Evolutionary conservation across 768 basidiomycete species (phyloP).

Genomic region (Heimioporus sp.): DNA sequence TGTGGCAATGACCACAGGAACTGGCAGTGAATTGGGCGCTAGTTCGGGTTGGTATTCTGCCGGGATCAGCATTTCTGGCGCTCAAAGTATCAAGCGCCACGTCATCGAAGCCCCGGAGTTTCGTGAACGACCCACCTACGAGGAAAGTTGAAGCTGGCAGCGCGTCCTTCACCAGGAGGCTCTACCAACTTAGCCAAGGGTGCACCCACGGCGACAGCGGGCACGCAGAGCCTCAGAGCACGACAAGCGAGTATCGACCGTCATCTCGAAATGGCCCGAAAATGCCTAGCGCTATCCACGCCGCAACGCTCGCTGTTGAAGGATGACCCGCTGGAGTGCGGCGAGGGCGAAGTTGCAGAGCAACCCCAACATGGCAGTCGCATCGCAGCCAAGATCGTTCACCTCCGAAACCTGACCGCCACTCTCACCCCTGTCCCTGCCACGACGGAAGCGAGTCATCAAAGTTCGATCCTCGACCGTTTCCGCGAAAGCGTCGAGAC

Average conservation of each 20-base stretch:
- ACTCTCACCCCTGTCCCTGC: conserved; percentile 22
- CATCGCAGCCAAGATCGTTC: conserved; percentile 20
- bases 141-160: not conserved
- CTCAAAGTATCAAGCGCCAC: too few relatives aligned
- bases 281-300: conserved; percentile 12
- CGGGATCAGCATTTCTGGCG: not conserved
- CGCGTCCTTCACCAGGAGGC: too few relatives aligned
- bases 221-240: conserved; percentile 10
- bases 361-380: conserved; percentile 11
- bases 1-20: not conserved
- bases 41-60: too few relatives aligned
- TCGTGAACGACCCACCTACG: not conserved
- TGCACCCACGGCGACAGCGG: not conserved
- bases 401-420: conserved; percentile 19
- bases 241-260: conserved; percentile 18
- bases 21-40: not conserved
- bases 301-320: not conserved
- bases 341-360: not conserved
- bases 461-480: conserved; percentile 15
- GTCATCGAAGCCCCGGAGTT: too few relatives aligned
- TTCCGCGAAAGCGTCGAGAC: conserved; percentile 18
- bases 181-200: too few relatives aligned
- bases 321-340: not conserved
- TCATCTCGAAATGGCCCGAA: conserved; percentile 16
- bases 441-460: conserved; percentile 12